Base-by-base conservation (phyloP, 495 filamentous ascomycete genomes). In the Cudoniella acicularis region DNA sequence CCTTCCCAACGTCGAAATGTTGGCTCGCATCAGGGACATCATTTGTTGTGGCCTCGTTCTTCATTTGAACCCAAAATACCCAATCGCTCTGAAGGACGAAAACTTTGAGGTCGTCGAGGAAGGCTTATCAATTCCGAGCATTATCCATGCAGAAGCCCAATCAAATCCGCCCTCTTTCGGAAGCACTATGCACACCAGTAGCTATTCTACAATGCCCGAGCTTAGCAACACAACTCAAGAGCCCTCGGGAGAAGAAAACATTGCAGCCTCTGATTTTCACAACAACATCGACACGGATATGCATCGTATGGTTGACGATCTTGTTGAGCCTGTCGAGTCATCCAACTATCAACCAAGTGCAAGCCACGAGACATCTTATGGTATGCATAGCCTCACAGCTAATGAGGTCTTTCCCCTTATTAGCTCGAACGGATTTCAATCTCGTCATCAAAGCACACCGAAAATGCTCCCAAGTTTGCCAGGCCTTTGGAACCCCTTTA, bases 1-100 rank as follows among this genome's bases (percentile, higher is more conserved):
- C 51, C 82, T 86, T 60, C 82, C 83, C 0, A 86, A 87, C 54
- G 75, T 83, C 47, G 89, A 92, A 70, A 88, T 87, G 85, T 76
- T 88, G 13, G 83, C 83, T 52, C 78, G 89, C 43, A 79, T 91
- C 53, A 78, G 79, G 25, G 86, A 86, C 60, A 76, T 92, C 23
- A 74, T 92, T 4, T 77, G 83, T 20, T 87, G 87, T 70, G 88
- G 82, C 17, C 69, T 87, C 25, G 72, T 78, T 54, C 69, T 89
- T 13, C 79, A 82, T 22, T 6, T n/a, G 11, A 49, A 49, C 10
- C 20, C 27, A 8, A 24, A 59, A 2, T 54, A 54, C 51, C 66
- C 66, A 2, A 21, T 64, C 17, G 40, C n/a, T 3, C 23, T 64
- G 9, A 27, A 40, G 30, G 36, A 36, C 41, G 22, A n/a, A 17